phyloP scores from a whole-genome alignment of 768 basidiomycete species.

The Amanita rimosa region DNA sequence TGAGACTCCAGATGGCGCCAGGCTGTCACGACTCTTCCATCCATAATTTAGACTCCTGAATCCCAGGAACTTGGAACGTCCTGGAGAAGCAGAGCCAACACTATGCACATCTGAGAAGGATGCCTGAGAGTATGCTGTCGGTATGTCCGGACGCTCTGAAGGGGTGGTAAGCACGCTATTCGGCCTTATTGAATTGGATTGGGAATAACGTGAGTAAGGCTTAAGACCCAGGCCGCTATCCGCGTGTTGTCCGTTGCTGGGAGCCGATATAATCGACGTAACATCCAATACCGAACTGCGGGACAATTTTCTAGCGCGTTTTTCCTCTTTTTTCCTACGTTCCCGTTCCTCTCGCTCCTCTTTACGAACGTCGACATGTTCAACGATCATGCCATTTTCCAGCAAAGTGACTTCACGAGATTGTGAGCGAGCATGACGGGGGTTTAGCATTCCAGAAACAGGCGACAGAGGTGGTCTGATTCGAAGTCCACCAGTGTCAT shows the following conservation, averaged over 20 bases:
- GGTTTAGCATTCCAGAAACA: conserved; percentile 20
- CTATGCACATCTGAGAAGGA: conserved; percentile 78
- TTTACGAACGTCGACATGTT: conserved; percentile 72
- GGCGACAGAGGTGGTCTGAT: conserved; percentile 52
- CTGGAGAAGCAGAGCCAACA: conserved; percentile 52
- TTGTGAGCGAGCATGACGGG: conserved; percentile 34
- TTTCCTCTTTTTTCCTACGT: conserved; percentile 58
- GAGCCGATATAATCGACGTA: conserved; percentile 59
- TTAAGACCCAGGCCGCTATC: conserved; percentile 48
- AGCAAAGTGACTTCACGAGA: conserved; percentile 71
- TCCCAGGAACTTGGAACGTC: conserved; percentile 70
- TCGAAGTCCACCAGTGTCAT: conserved; percentile 56
- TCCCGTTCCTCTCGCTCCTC: conserved; percentile 72
- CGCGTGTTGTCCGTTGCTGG: conserved; percentile 40
- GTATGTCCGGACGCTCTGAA: conserved; percentile 47
- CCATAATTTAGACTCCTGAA: conserved; percentile 59
- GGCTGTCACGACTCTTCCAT: conserved; percentile 73
- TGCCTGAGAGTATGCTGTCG: conserved; percentile 63
- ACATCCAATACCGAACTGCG: conserved; percentile 62
- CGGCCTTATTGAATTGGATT: conserved; percentile 40
- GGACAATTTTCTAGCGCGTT: conserved; percentile 63
- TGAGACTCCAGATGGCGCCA: conserved; percentile 70
- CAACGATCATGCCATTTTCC: conserved; percentile 84
- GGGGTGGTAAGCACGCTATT: conserved; percentile 51
- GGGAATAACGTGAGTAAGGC: conserved; percentile 53